Base-by-base conservation (phyloP, 345 rosid species). In the Lumnitzera littorea region DNA sequence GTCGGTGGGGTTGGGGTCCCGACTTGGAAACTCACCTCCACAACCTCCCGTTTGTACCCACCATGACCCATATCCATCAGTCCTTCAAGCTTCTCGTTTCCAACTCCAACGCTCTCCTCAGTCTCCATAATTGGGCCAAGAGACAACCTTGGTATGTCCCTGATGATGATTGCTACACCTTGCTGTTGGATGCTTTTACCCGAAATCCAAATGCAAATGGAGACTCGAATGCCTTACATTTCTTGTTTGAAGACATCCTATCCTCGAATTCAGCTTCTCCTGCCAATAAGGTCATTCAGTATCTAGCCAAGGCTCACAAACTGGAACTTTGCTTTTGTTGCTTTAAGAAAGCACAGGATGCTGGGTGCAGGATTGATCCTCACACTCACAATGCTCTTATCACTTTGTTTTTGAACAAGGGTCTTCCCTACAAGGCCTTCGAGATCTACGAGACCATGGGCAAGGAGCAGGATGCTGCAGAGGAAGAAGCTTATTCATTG, bases 1-100 rank as follows among this genome's bases (percentile, higher is more conserved):
- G 80, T 78, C 79, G 97, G 76, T 94, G 99, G 97, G 91, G 81
- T 75, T 94, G 99, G 99, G 99, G 99, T n/a, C 97, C 92, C 0
- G 96, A 90, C 74, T 67, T 94, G 60, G 99, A 94, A 76, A 83
- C 75, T 24, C 97, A 94, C 3, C 71, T 94, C 73, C 88, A 88
- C 59, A 88, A 79, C 67, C 78, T 94, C 51, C 99, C 88, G 64
- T 94, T 91, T 50, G 74, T 80, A 63, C 99, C 99, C 0, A 86
- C 66, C 60, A 91, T 83, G 96, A 84, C 78, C 70, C 99, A 86
- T 66, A 60, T 84, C 24, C 66, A 61, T 47, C 96, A 94, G 71
- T 83, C 99, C 3, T 50, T 86, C 82, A 94, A 84, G 76, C 71
- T 82, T 9, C 43, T 36, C 59, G 57, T 90, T 43, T 73, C 76